These are phyloP conservation scores for Nepenthes gracilis DNA, from an alignment of 148 eudicot species.

Conservation along the genomic window DNA sequence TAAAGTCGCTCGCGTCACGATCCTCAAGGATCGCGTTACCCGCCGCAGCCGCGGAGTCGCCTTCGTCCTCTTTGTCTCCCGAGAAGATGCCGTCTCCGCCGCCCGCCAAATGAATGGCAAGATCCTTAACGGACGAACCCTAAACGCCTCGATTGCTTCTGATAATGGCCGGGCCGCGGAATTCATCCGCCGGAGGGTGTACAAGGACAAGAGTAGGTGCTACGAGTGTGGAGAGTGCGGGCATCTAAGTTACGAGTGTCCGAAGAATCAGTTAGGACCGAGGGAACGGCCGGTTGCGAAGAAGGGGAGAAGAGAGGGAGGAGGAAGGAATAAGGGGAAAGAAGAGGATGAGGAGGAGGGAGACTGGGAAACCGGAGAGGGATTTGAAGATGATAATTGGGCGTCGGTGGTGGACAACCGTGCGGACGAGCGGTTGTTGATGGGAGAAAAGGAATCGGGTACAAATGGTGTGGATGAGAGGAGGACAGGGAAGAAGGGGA, in stretches of 20 bases:
- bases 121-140: slow-evolving; percentile 59
- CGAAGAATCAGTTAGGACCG: slow-evolving; percentile 55
- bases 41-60: slow-evolving; percentile 88
- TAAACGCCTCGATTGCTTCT: slow-evolving; percentile 61
- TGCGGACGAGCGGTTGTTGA: slow-evolving; percentile 61
- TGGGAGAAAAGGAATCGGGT: slow-evolving; percentile 20
- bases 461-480: slow-evolving; percentile 5
- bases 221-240: slow-evolving; percentile 93
- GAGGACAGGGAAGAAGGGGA: slow-evolving; percentile 40
- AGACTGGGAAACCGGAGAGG: slow-evolving; percentile 26
- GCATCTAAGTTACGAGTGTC: slow-evolving; percentile 93
- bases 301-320: slow-evolving; percentile 24
- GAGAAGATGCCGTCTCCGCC: slow-evolving; percentile 57
- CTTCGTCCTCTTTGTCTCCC: slow-evolving; percentile 66
- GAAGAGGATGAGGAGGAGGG: slow-evolving; percentile 19
- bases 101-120: slow-evolving; percentile 48
- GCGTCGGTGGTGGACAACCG: slow-evolving; percentile 73
- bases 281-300: slow-evolving; percentile 61
- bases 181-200: slow-evolving; percentile 58
- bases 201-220: slow-evolving; percentile 83
- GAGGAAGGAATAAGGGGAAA: slow-evolving; percentile 11
- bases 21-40: slow-evolving; percentile 56
- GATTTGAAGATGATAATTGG: slow-evolving; percentile 73
- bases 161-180: slow-evolving; percentile 90
- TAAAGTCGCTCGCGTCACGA: slow-evolving; percentile 83